phyloP scores from a whole-genome alignment of 129 eudicot genomes.

The Dittrichia graveolens region DNA sequence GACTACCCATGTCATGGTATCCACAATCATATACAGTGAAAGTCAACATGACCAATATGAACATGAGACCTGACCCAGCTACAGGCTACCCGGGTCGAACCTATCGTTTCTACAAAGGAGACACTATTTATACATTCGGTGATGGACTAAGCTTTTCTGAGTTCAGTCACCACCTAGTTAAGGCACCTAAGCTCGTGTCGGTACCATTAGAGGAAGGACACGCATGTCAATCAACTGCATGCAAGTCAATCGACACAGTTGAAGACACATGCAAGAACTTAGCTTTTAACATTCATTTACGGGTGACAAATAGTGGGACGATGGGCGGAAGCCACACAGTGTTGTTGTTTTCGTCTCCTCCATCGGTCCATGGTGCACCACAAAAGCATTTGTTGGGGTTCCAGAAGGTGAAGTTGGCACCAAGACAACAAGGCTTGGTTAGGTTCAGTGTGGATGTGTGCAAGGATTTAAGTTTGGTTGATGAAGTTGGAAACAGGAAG shows the following conservation, averaged over 20 bases:
- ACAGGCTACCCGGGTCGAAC: slow-evolving; percentile 94
- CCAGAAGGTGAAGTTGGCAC: slow-evolving; percentile 64
- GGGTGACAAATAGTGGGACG: slow-evolving; percentile 62
- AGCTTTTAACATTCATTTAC: slow-evolving; percentile 55
- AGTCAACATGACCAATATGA: slow-evolving; percentile 91
- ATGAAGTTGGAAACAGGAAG: slow-evolving; percentile 76
- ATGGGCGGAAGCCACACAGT: slow-evolving; percentile 75
- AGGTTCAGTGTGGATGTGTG: slow-evolving; percentile 78
- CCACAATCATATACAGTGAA: slow-evolving; percentile 76
- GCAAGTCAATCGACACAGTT: slow-evolving; percentile 64
- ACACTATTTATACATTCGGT: slow-evolving; percentile 70
- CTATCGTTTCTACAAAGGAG: slow-evolving; percentile 88
- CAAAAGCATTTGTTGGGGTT: slow-evolving; percentile 82
- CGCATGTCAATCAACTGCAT: slow-evolving; percentile 53
- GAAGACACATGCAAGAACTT: slow-evolving; percentile 63
- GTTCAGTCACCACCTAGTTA: slow-evolving; percentile 61
- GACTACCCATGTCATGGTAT: slow-evolving; percentile 98
- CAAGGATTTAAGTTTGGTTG: slow-evolving; percentile 86
- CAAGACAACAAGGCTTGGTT: slow-evolving; percentile 58
- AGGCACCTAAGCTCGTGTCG: slow-evolving; percentile 62
- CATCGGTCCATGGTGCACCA: slow-evolving; percentile 76
- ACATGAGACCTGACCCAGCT: slow-evolving; percentile 90
- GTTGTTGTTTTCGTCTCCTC: slow-evolving; percentile 77
- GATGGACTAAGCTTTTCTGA: slow-evolving; percentile 73
- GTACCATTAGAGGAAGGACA: slow-evolving; percentile 72